Evolutionary conservation across 306 rosid species (phyloP).

Genomic region (Ormosia emarginata): DNA sequence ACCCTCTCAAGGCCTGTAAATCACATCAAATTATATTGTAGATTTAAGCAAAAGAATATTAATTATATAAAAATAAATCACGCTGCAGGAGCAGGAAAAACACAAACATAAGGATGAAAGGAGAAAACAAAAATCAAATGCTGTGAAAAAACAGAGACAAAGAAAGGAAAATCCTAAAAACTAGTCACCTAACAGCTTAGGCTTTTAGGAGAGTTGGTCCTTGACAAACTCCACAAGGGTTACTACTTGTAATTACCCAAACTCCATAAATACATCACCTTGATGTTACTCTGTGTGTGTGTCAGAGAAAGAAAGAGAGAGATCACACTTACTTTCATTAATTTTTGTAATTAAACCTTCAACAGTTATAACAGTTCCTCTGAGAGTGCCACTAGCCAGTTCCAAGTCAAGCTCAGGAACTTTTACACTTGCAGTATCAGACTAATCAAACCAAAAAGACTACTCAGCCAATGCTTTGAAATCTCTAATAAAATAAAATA

Average conservation of each 20-base stretch:
- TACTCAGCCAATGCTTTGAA: background rate
- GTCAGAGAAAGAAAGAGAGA: background rate
- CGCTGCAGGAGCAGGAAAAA: background rate
- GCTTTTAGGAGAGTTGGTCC: no score
- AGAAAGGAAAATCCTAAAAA: no score
- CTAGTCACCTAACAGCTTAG: no score
- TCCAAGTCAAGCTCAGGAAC: slow-evolving; percentile 82
- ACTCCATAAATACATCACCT: background rate
- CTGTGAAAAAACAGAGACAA: no score
- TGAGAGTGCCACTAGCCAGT: slow-evolving; percentile 54
- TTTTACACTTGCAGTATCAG: slow-evolving; percentile 50
- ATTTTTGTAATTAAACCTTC: slow-evolving; percentile 70
- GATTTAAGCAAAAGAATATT: background rate
- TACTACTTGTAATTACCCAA: background rate
- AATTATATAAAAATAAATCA: background rate
- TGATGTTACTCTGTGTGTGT: background rate
- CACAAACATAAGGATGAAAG: background rate
- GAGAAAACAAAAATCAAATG: background rate
- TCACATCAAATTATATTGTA: slow-evolving; percentile 8
- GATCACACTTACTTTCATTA: slow-evolving; percentile 43
- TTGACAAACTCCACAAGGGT: no score
- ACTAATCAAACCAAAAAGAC: slow-evolving; percentile 26
- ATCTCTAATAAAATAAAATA: background rate
- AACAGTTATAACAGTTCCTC: slow-evolving; percentile 58
- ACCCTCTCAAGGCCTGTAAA: slow-evolving; percentile 81